These are phyloP conservation scores for Rostrohypoxylon terebratum DNA, from an alignment of 495 filamentous ascomycete species.

Conservation along the genomic window DNA sequence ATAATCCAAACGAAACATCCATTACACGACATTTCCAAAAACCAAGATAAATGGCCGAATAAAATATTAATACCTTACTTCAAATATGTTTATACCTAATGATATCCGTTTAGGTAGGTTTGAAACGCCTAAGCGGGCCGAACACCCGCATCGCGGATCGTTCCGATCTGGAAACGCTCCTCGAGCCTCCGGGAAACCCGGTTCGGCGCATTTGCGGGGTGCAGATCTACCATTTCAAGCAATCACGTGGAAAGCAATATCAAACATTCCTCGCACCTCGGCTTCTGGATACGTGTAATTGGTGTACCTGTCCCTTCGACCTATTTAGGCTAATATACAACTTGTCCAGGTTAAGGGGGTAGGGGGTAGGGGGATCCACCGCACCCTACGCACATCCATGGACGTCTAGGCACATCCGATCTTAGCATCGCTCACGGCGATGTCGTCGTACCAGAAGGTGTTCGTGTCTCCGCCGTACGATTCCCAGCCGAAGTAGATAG, in stretches of 20 bases:
- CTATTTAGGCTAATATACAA: slow-evolving; percentile 19
- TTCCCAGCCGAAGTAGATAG: slow-evolving; percentile 70
- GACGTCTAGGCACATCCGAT: slow-evolving; percentile 56
- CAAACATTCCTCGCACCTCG: background rate
- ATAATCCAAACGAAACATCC: no score
- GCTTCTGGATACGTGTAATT: background rate
- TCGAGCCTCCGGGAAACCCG: slow-evolving; percentile 9
- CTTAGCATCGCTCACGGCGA: slow-evolving; percentile 57
- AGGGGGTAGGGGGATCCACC: slow-evolving; percentile 12
- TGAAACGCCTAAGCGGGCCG: background rate
- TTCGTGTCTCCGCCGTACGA: slow-evolving; percentile 68
- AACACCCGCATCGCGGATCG: background rate
- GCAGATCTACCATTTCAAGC: background rate
- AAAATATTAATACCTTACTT: no score
- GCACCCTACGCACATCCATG: background rate
- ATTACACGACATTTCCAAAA: no score
- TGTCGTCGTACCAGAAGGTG: slow-evolving; percentile 70
- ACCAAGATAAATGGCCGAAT: no score
- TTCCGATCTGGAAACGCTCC: background rate
- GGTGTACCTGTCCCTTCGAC: slow-evolving; percentile 10
- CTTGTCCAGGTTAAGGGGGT: background rate
- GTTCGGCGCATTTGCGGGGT: background rate
- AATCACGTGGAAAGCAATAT: background rate
- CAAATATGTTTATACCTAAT: no score
- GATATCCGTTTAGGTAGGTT: no score